These are phyloP conservation scores for Verticillium alfalfae DNA, from an alignment of 2,329 filamentous ascomycete genomes.

Conservation along the genomic window DNA sequence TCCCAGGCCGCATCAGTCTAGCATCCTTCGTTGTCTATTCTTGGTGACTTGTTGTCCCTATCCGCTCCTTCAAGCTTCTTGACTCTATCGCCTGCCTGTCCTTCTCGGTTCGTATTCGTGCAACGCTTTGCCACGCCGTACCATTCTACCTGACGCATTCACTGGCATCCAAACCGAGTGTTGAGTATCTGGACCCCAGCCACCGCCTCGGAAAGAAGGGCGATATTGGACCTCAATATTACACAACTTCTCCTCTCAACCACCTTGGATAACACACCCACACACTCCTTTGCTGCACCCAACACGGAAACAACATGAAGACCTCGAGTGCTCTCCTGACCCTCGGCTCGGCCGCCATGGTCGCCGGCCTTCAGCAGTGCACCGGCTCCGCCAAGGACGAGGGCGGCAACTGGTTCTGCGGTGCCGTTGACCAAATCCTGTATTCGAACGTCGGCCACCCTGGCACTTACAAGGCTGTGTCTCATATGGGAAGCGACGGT, in stretches of 20 bases:
- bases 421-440: conserved; percentile 59
- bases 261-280: neutral
- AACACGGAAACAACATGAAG: conserved; percentile 20
- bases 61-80: conserved; percentile 10
- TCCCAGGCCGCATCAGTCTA: neutral
- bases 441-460: conserved; percentile 56
- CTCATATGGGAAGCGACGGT: conserved; percentile 49
- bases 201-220: neutral
- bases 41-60: conserved; percentile 9
- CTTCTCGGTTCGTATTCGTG: neutral
- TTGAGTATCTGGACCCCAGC: neutral
- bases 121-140: neutral
- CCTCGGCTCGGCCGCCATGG: conserved; percentile 21
- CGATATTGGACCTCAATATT: neutral
- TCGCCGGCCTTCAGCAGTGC: conserved; percentile 27
- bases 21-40: conserved; percentile 6
- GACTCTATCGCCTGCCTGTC: neutral
- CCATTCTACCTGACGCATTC: neutral
- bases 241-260: neutral
- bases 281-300: neutral
- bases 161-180: neutral
- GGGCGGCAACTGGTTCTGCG: conserved; percentile 61
- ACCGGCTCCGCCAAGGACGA: conserved; percentile 26
- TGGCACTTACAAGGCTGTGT: conserved; percentile 62
- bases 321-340: conserved; percentile 14